Conservation (phyloP, 352 stramenopile genomes). For the Phytophthora sansomeana region DNA sequence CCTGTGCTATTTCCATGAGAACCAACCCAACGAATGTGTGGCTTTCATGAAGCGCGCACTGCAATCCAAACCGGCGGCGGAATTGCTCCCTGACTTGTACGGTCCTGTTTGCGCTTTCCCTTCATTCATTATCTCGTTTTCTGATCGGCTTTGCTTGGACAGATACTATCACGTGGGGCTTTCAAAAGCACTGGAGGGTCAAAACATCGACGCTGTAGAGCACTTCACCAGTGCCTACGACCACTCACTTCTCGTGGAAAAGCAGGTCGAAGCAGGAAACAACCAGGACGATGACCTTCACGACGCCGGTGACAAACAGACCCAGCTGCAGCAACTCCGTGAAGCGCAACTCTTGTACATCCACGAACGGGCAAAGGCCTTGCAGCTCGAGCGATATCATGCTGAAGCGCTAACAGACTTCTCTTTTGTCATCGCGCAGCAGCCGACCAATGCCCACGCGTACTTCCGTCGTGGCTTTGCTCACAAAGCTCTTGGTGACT, state of each 20-base stretch:
- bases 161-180: constrained; percentile 84
- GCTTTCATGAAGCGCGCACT: constrained; percentile 58
- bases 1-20: constrained; percentile 68
- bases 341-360: constrained; percentile 52
- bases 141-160: constrained; percentile 5
- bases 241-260: constrained; percentile 26
- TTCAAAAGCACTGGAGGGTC: constrained; percentile 52
- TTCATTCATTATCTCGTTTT: neutral
- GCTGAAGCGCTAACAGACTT: constrained; percentile 82
- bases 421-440: constrained; percentile 66
- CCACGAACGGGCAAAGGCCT: constrained; percentile 80
- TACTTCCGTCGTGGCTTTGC: constrained; percentile 86
- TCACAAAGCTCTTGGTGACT: constrained; percentile 65
- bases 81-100: constrained; percentile 71
- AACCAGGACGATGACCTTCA: constrained; percentile 29
- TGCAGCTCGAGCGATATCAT: constrained; percentile 78
- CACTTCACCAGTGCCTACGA: constrained; percentile 60
- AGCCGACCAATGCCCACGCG: constrained; percentile 84
- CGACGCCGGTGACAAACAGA: constrained; percentile 23
- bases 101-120: constrained; percentile 9
- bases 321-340: constrained; percentile 32
- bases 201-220: constrained; percentile 73
- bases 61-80: constrained; percentile 21
- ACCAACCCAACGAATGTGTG: constrained; percentile 54
- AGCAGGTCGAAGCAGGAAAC: constrained; percentile 15